Evolutionary conservation across 2,329 filamentous ascomycete genomes (phyloP).

Genomic region (Fusarium nelsonii): DNA sequence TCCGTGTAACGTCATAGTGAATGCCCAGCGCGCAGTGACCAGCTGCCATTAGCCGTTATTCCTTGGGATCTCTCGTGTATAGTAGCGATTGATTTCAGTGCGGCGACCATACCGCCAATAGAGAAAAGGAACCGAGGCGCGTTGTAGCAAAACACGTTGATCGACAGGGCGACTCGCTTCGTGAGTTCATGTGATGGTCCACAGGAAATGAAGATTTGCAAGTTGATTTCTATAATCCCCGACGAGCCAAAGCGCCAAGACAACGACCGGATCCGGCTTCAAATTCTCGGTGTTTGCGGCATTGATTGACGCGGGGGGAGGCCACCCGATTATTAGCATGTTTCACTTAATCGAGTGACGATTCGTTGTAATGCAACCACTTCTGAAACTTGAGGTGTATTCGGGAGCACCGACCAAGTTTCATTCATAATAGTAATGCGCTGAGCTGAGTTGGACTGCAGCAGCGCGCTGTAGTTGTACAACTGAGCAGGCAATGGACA

Average conservation of each 20-base stretch:
- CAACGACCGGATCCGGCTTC: slow-evolving; percentile 10
- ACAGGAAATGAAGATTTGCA: slow-evolving; percentile 39
- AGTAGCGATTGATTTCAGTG: background rate
- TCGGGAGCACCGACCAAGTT: slow-evolving; percentile 25
- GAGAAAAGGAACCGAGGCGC: slow-evolving; percentile 5
- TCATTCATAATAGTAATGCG: slow-evolving; percentile 8
- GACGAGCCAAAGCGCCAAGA: slow-evolving; percentile 21
- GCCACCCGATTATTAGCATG: slow-evolving; percentile 41
- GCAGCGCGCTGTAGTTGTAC: slow-evolving; percentile 6
- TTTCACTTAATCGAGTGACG: slow-evolving; percentile 38
- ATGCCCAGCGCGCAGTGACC: slow-evolving; percentile 2
- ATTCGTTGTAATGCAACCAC: slow-evolving; percentile 41
- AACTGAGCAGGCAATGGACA: background rate
- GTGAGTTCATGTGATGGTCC: slow-evolving; percentile 7
- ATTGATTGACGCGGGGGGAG: slow-evolving; percentile 44
- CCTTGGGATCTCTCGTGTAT: background rate
- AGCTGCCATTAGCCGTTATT: slow-evolving; percentile 3
- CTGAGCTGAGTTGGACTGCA: background rate
- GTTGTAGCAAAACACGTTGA: slow-evolving; percentile 7
- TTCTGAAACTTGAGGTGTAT: slow-evolving; percentile 42
- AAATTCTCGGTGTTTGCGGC: slow-evolving; percentile 24
- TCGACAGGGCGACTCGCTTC: slow-evolving; percentile 4
- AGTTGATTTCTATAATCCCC: slow-evolving; percentile 13
- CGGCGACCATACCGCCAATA: background rate
- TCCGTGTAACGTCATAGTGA: slow-evolving; percentile 12